Evolutionary conservation across 805 yeast species (phyloP).

Genomic region (Ogataea allantospora): DNA sequence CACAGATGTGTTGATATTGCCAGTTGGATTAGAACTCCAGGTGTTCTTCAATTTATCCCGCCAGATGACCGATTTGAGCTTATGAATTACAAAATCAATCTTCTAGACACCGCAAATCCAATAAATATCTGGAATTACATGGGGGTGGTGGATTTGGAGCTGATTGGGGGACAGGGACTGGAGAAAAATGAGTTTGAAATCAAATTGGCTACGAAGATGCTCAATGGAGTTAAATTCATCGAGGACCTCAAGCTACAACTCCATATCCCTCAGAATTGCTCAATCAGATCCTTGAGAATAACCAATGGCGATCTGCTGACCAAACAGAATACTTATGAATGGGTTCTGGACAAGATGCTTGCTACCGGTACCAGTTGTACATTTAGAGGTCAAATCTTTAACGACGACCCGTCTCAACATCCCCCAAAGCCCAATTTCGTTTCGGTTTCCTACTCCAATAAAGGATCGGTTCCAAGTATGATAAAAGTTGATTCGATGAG

Average conservation of each 20-base stretch:
- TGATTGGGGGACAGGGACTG: conserved; percentile 51
- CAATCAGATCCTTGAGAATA: conserved; percentile 56
- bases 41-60: conserved; percentile 67
- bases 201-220: conserved; percentile 45
- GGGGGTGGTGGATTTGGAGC: conserved; percentile 59
- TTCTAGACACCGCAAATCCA: conserved; percentile 31
- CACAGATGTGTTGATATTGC: conserved; percentile 66
- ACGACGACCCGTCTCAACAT: conserved; percentile 9
- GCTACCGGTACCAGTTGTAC: conserved; percentile 67
- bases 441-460: conserved; percentile 51
- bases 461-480: conserved; percentile 77
- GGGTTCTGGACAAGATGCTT: conserved; percentile 63
- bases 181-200: conserved; percentile 62
- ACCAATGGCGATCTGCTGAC: conserved; percentile 77
- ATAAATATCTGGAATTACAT: conserved; percentile 32
- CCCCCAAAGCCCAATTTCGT: conserved; percentile 41
- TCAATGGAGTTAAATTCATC: conserved; percentile 44
- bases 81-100: conserved; percentile 61
- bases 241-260: conserved; percentile 45
- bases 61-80: conserved; percentile 78
- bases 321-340: conserved; percentile 53
- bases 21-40: conserved; percentile 47
- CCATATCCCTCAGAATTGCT: conserved; percentile 27
- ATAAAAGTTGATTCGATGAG: conserved; percentile 64
- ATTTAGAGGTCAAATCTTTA: conserved; percentile 50